Percentiles rank a stretch among this genome's conserved stretches.
Conservation (phyloP, 768 basidiomycete species). For the Termitomyces sp. region DNA sequence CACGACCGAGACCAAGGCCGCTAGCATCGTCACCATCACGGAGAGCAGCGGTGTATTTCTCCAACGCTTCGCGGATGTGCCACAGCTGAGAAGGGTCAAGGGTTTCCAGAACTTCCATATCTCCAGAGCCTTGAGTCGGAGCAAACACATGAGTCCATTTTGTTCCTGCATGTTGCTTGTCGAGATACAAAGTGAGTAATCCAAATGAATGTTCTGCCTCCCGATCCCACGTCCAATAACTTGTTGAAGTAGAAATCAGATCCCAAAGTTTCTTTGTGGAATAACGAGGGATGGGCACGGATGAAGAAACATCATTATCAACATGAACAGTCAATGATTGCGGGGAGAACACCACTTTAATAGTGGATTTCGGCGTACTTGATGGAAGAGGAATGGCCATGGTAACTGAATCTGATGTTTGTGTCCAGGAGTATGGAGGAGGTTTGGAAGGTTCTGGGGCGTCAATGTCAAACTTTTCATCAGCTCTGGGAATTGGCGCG, state of each 20-base stretch:
- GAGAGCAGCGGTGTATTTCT: slow-evolving; percentile 76
- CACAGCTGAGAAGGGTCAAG: slow-evolving; percentile 80
- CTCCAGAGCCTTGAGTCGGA: slow-evolving; percentile 35
- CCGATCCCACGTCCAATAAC: slow-evolving; percentile 91
- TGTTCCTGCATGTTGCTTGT: slow-evolving; percentile 78
- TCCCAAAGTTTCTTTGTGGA: slow-evolving; percentile 72
- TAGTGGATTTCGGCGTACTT: slow-evolving; percentile 51
- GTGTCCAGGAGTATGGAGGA: slow-evolving; percentile 90
- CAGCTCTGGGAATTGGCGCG: slow-evolving; percentile 59
- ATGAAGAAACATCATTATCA: slow-evolving; percentile 26
- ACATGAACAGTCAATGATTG: slow-evolving; percentile 64
- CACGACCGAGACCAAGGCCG: slow-evolving; percentile 58
- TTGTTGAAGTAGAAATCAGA: slow-evolving; percentile 65
- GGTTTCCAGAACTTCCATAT: slow-evolving; percentile 80
- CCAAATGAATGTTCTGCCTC: slow-evolving; percentile 65
- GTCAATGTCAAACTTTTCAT: slow-evolving; percentile 46
- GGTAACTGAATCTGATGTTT: slow-evolving; percentile 77
- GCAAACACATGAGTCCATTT: slow-evolving; percentile 88
- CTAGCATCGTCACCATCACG: slow-evolving; percentile 51
- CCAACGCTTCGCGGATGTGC: slow-evolving; percentile 72
- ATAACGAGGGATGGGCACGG: slow-evolving; percentile 48
- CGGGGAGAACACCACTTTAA: slow-evolving; percentile 62
- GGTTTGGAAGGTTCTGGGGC: slow-evolving; percentile 40
- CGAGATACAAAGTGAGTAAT: slow-evolving; percentile 75
- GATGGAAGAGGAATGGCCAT: slow-evolving; percentile 82